Percentiles rank a stretch among this genome's conserved stretches.
These are phyloP conservation scores for Annulohypoxylon stygium DNA, from an alignment of 495 filamentous ascomycete genomes.

Conservation along the genomic window DNA sequence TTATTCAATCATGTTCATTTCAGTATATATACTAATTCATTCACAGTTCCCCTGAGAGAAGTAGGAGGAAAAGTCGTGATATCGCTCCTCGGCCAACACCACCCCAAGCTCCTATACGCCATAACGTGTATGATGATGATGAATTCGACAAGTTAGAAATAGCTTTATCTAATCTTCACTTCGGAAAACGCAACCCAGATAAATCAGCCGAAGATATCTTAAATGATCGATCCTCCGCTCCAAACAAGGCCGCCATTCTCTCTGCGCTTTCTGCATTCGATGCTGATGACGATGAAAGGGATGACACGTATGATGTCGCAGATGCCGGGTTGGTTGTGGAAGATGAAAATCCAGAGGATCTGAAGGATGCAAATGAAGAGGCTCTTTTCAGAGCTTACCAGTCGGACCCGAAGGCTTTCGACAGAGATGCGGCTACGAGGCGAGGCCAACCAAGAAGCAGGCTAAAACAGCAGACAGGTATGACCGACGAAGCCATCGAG, in stretches of 20 bases:
- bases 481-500: slow-evolving; percentile 95
- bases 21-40: slow-evolving; percentile 40
- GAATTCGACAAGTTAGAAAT: slow-evolving; percentile 80
- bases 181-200: slow-evolving; percentile 76
- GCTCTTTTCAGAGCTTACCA: slow-evolving; percentile 77
- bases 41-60: slow-evolving; percentile 42
- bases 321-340: slow-evolving; percentile 93
- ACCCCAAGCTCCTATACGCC: slow-evolving; percentile 53
- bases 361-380: slow-evolving; percentile 63
- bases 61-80: slow-evolving; percentile 46
- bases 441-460: slow-evolving; percentile 68
- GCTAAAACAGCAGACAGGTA: slow-evolving; percentile 81
- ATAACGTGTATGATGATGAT: slow-evolving; percentile 83
- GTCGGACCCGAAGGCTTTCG: slow-evolving; percentile 72
- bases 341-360: slow-evolving; percentile 52
- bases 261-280: slow-evolving; percentile 93
- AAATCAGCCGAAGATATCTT: slow-evolving; percentile 73
- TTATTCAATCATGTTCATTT: slow-evolving; percentile 1
- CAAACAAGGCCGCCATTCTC: slow-evolving; percentile 88
- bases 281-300: slow-evolving; percentile 94
- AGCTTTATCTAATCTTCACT: slow-evolving; percentile 72
- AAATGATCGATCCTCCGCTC: slow-evolving; percentile 63
- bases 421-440: slow-evolving; percentile 75
- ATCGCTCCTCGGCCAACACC: slow-evolving; percentile 58
- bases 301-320: slow-evolving; percentile 94